These are phyloP conservation scores for Monilinia vaccinii-corymbosi DNA, from an alignment of 2,329 filamentous ascomycete species.

Conservation along the genomic window DNA sequence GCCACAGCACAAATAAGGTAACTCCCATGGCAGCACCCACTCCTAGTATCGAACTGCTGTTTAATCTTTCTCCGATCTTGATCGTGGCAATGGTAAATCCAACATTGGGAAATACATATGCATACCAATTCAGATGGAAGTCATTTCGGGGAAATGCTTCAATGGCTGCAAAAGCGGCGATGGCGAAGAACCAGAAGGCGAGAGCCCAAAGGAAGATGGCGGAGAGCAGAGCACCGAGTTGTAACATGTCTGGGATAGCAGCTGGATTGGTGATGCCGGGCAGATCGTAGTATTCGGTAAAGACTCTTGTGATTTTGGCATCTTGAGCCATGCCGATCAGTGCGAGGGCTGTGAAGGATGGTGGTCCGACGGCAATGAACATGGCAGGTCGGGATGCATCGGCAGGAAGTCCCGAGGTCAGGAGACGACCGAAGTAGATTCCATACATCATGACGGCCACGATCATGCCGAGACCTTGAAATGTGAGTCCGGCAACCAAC, in stretches of 20 bases:
- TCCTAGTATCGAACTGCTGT: conserved; percentile 38
- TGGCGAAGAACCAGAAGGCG: conserved; percentile 45
- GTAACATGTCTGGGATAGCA: conserved; percentile 31
- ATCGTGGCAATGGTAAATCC: conserved; percentile 51
- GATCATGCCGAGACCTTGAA: conserved; percentile 60
- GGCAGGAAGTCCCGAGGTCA: conserved; percentile 47
- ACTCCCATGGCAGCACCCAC: conserved; percentile 42
- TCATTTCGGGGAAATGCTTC: conserved; percentile 35
- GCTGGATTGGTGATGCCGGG: conserved; percentile 31
- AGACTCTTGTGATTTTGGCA: conserved; percentile 29
- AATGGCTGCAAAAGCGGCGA: conserved; percentile 32
- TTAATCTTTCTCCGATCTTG: conserved; percentile 41
- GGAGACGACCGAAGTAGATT: conserved; percentile 62
- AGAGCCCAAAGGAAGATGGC: conserved; percentile 58
- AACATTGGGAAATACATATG: conserved; percentile 53
- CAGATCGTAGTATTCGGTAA: conserved; percentile 22
- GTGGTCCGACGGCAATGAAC: conserved; percentile 70
- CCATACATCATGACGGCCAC: conserved; percentile 66
- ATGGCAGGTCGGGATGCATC: conserved; percentile 58
- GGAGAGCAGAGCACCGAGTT: conserved; percentile 32
- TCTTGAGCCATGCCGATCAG: conserved; percentile 58
- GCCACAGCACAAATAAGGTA: conserved; percentile 30
- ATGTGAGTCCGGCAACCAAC: conserved; percentile 55
- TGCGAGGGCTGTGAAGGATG: conserved; percentile 61
- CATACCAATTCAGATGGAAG: conserved; percentile 57